Conservation (phyloP, 306 rosid species). For the Geum urbanum region DNA sequence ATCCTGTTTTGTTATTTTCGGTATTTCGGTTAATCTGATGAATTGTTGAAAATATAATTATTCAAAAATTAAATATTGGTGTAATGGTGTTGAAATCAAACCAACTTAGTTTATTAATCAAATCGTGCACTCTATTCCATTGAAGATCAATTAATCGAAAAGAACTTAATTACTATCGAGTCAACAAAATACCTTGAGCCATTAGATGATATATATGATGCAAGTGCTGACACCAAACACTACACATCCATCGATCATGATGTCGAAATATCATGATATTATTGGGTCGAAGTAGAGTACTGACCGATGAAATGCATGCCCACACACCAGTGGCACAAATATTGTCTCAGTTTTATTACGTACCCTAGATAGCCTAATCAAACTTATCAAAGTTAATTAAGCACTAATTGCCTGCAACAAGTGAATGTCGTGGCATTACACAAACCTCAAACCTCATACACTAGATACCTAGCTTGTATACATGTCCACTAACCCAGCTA, state of each 20-base stretch:
- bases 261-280: neutral
- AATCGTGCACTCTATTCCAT: neutral
- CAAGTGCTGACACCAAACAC: neutral
- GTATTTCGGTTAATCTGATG: too few relatives aligned
- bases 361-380: neutral
- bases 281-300: neutral
- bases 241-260: neutral
- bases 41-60: too few relatives aligned
- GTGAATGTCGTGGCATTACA: neutral
- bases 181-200: neutral
- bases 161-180: too few relatives aligned
- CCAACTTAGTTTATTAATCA: too few relatives aligned
- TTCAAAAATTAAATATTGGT: too few relatives aligned
- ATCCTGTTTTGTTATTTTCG: too few relatives aligned
- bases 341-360: neutral
- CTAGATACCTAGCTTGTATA: neutral
- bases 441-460: neutral
- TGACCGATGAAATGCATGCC: neutral
- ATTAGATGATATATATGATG: neutral
- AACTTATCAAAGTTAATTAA: neutral
- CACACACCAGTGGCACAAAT: neutral
- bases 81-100: too few relatives aligned
- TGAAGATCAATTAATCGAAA: too few relatives aligned
- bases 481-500: neutral
- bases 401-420: neutral